Evolutionary conservation across 257 asterid genomes (phyloP).

Genomic region (Solanum peruvianum): DNA sequence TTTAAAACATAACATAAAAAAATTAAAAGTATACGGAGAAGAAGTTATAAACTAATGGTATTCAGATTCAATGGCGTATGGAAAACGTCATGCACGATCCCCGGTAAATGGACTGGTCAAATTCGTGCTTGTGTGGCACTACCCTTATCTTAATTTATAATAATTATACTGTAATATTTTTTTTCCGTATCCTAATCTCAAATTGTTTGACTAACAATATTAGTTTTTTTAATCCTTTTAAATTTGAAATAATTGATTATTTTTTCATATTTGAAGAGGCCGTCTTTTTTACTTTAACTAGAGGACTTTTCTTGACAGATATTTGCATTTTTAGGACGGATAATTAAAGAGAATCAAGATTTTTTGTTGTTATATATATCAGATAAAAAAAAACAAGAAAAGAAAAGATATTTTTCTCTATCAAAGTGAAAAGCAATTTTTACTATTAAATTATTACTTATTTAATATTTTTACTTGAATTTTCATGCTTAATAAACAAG

Average conservation of each 20-base stretch:
- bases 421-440: neutral
- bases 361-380: no score
- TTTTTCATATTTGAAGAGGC: neutral
- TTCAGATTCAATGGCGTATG: conserved; percentile 14
- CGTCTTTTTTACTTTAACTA: neutral
- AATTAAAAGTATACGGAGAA: no score
- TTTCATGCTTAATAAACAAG: neutral
- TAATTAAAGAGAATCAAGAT: no score
- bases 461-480: neutral
- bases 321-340: neutral
- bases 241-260: neutral
- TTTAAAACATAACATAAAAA: no score
- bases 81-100: conserved; percentile 23
- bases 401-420: neutral
- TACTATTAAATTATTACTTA: neutral
- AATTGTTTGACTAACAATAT: neutral
- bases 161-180: neutral
- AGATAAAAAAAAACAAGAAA: neutral
- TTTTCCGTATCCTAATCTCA: neutral
- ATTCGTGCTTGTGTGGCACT: neutral
- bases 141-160: neutral
- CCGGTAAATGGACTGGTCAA: conserved; percentile 7
- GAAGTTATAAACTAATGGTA: no score
- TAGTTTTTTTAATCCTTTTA: neutral
- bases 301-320: no score